Conservation (phyloP, 108 stramenopile species). For the Seminavis robusta region DNA sequence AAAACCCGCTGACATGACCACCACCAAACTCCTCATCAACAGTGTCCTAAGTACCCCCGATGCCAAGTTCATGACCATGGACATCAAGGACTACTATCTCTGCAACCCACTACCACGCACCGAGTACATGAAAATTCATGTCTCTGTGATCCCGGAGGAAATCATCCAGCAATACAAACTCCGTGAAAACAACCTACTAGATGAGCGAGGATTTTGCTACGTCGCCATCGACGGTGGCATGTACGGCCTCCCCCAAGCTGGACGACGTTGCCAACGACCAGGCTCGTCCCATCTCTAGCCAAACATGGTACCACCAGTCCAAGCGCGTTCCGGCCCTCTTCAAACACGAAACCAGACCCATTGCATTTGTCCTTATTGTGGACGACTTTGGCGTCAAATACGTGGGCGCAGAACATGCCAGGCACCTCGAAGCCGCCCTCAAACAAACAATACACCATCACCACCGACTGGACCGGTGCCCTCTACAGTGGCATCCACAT, state of each 20-base stretch:
- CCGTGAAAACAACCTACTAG: not conserved
- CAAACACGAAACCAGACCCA: conserved; percentile 27
- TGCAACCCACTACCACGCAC: conserved; percentile 15
- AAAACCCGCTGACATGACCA: conserved; percentile 26
- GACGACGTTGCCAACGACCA: conserved; percentile 7
- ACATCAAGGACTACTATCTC: conserved; percentile 38
- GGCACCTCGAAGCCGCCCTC: conserved; percentile 34
- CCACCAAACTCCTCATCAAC: conserved; percentile 30
- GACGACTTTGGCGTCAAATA: conserved; percentile 55
- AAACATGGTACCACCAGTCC: conserved; percentile 5
- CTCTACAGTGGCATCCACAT: no score
- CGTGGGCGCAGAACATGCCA: conserved; percentile 18
- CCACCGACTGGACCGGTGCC: no score
- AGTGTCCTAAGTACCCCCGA: conserved; percentile 8
- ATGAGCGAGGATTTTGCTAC: conserved; percentile 12
- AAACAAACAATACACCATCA: no score
- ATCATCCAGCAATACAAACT: conserved; percentile 15
- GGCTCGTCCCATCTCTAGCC: not conserved
- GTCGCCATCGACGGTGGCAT: conserved; percentile 18
- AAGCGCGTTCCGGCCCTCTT: conserved; percentile 33
- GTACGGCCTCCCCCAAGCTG: conserved; percentile 11
- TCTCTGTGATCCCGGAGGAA: not conserved
- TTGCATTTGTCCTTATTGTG: conserved; percentile 43
- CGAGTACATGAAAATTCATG: conserved; percentile 40
- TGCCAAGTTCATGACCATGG: conserved; percentile 20